Evolutionary conservation across 768 basidiomycete genomes (phyloP).

Genomic region (Bullera alba): DNA sequence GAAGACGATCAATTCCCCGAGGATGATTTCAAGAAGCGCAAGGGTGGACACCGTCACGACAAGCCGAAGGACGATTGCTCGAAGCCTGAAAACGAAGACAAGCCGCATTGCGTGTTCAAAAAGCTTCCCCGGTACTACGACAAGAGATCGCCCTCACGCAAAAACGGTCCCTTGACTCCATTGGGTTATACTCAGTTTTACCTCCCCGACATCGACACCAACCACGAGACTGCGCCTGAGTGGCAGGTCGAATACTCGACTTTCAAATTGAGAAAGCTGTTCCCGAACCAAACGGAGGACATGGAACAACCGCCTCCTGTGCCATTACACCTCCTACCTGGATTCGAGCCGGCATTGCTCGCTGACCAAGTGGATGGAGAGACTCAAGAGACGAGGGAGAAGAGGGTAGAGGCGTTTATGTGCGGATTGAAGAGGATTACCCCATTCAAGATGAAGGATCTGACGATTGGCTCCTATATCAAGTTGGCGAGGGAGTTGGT

Average conservation of each 20-base stretch:
- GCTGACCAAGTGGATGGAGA: constrained; percentile 45
- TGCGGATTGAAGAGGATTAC: constrained; percentile 49
- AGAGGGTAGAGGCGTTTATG: constrained; percentile 50
- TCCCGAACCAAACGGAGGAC: constrained; percentile 5
- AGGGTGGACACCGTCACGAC: constrained; percentile 57
- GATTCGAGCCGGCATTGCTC: constrained; percentile 19
- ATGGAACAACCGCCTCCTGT: constrained; percentile 23
- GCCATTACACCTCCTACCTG: constrained; percentile 33
- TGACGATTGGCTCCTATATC: constrained; percentile 72
- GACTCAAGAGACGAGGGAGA: constrained; percentile 41
- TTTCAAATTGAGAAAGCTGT: constrained; percentile 49
- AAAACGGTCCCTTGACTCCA: constrained; percentile 63
- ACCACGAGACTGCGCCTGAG: constrained; percentile 54
- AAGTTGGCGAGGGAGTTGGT: constrained; percentile 58
- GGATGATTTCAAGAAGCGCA: constrained; percentile 53
- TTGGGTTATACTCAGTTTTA: constrained; percentile 78
- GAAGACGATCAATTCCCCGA: constrained; percentile 1
- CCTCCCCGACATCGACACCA: constrained; percentile 55
- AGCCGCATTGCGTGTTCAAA: constrained; percentile 43
- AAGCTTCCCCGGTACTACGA: constrained; percentile 53
- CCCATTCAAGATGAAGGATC: constrained; percentile 66
- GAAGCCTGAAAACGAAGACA: constrained; percentile 40
- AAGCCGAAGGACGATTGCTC: constrained; percentile 49
- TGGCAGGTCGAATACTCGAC: constrained; percentile 78
- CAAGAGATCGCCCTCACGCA: constrained; percentile 61